These are phyloP conservation scores for Pythium sukuiense DNA, from an alignment of 352 stramenopile species.

Conservation along the genomic window DNA sequence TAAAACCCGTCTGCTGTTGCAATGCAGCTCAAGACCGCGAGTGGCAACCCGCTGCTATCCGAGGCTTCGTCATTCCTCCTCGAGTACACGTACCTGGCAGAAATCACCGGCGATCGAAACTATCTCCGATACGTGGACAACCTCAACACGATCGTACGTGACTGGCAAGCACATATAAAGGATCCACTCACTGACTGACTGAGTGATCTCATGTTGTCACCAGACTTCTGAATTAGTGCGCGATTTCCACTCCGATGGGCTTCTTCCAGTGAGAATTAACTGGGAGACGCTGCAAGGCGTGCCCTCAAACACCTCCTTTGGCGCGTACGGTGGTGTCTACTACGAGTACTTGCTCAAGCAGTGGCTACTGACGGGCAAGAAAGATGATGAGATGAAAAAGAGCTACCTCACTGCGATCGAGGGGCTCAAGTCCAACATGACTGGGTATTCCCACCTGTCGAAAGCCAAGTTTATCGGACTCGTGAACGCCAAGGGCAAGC, in stretches of 20 bases:
- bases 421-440: constrained; percentile 44
- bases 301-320: constrained; percentile 42
- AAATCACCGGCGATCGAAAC: constrained; percentile 33
- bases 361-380: constrained; percentile 61
- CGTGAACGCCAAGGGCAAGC: constrained; percentile 21
- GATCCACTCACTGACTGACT: not conserved
- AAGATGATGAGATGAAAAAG: constrained; percentile 40
- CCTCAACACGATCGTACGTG: constrained; percentile 38
- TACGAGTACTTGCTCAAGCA: constrained; percentile 84
- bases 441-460: constrained; percentile 37
- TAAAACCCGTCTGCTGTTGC: not conserved
- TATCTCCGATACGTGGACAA: constrained; percentile 41
- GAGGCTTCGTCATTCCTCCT: constrained; percentile 63
- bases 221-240: constrained; percentile 18
- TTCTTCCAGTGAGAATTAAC: constrained; percentile 34
- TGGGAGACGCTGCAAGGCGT: constrained; percentile 20
- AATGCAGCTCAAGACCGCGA: constrained; percentile 12
- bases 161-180: not conserved
- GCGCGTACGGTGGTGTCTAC: constrained; percentile 64
- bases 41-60: constrained; percentile 36
- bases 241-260: constrained; percentile 24
- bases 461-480: constrained; percentile 54
- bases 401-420: constrained; percentile 57
- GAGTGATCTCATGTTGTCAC: not conserved
- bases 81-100: constrained; percentile 58